Base-by-base conservation (phyloP, 768 basidiomycete species). In the Pilatotrama ljubarskyi region DNA sequence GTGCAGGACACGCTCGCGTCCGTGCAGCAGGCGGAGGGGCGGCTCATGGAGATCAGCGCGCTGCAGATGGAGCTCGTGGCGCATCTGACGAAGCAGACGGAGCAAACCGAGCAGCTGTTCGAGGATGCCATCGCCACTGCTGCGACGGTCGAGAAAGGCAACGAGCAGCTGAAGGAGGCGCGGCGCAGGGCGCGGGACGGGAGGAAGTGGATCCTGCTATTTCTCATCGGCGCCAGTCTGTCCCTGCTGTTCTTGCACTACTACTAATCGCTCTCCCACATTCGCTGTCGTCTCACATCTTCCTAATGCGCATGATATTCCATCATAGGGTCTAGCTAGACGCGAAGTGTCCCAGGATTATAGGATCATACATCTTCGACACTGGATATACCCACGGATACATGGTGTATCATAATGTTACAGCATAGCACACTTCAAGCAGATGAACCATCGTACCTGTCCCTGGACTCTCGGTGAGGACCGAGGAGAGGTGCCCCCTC, bases 161-260 rank as follows among this genome's bases (percentile, higher is more conserved):
- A 98, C 66, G 78, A 82, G 42, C 93, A 99, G 74, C 80, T 99
- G 56, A 87, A 84, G 72, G 93, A 95, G 76, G 96, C 97, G 15
- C 86, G 86, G 72, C 82, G 92, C 72, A 80, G 95, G 56, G 90
- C 89, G 29, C 86, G 90, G 66, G 95, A 97, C 66, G 84, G 91
- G 40, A 80, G 97, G 72, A 77, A 95, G 64, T 98, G 93, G 76
- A 84, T 99, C 64, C 77, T 99, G 40, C 77, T 97, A 20, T 98
- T 99, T 75, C 82, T 99, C 56, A 78, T 98, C 40, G 93, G 95
- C 17, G 94, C 96, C 8, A 93, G 90, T 73, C 73, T 97, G 65
- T 93, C 93, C 48, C 73, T 99, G 64, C 78, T 99, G 44, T 99
- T 98, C 82, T 74, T 98, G 66, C 95, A 98, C 73, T 88, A 89